Evolutionary conservation across 2,329 filamentous ascomycete species (phyloP).

Genomic region (Pseudogymnoascus sp.): DNA sequence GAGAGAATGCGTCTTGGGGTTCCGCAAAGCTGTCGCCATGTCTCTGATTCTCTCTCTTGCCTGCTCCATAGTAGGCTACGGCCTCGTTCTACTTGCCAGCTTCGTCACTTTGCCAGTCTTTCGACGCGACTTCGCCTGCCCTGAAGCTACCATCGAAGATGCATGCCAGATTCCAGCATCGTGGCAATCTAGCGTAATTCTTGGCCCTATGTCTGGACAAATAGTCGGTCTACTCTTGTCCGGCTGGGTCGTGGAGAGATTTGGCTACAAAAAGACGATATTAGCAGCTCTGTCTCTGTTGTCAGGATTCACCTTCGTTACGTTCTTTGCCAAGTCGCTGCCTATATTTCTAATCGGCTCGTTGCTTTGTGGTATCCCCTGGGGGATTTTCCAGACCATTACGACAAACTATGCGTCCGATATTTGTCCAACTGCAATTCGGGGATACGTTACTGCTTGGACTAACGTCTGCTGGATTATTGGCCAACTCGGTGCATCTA

Average conservation of each 20-base stretch:
- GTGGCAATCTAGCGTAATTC: conserved; percentile 36
- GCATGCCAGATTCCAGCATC: conserved; percentile 28
- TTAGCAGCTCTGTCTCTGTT: neutral
- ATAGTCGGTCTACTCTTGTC: conserved; percentile 6
- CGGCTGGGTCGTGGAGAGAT: conserved; percentile 15
- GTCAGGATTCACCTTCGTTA: conserved; percentile 4
- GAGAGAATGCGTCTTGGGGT: conserved; percentile 62
- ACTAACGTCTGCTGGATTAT: conserved; percentile 10
- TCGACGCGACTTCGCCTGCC: conserved; percentile 22
- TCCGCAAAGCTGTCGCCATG: conserved; percentile 78
- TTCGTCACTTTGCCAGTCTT: conserved; percentile 37
- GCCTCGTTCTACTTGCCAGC: conserved; percentile 72
- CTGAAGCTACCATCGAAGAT: conserved; percentile 23
- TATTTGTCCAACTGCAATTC: conserved; percentile 4
- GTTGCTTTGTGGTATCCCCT: neutral
- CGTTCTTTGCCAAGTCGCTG: neutral
- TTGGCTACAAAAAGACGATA: conserved; percentile 29
- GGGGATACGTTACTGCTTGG: conserved; percentile 7
- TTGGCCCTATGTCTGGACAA: conserved; percentile 32
- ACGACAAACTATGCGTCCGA: conserved; percentile 20
- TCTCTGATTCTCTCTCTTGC: conserved; percentile 74
- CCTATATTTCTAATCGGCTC: neutral
- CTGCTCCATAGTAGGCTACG: conserved; percentile 83
- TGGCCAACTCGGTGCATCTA: conserved; percentile 32
- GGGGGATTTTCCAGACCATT: conserved; percentile 6